Conservation (phyloP, 2,329 filamentous ascomycete genomes). For the Fusarium algeriense region DNA sequence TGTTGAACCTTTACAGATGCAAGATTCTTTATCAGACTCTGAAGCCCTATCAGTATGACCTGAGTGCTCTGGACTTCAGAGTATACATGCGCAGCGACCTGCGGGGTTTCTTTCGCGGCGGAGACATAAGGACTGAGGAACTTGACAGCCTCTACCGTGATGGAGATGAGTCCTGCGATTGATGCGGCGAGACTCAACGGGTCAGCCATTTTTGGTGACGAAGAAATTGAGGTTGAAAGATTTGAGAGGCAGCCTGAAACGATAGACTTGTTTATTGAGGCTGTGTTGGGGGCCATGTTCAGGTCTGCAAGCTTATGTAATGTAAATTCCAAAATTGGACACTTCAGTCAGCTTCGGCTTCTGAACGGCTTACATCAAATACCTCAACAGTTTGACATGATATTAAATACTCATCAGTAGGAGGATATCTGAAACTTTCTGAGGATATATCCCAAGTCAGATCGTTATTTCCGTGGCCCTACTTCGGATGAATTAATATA, state of each 20-base stretch:
- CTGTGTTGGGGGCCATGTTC: not conserved
- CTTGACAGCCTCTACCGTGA: not conserved
- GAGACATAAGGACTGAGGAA: conserved; percentile 22
- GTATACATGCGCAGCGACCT: conserved; percentile 13
- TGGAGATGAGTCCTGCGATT: conserved; percentile 10
- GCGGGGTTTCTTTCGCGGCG: conserved; percentile 25
- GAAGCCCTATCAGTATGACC: conserved; percentile 8
- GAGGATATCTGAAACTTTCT: no score
- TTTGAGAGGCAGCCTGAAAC: not conserved
- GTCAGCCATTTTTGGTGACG: not conserved
- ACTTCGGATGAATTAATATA: no score
- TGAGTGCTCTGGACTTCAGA: conserved; percentile 23
- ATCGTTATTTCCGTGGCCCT: no score
- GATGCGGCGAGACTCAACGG: conserved; percentile 26
- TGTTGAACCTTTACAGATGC: rapidly evolving
- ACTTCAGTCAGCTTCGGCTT: no score
- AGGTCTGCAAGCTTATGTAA: not conserved
- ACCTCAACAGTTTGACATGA: no score
- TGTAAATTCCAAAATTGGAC: no score
- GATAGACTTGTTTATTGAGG: not conserved
- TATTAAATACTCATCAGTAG: no score
- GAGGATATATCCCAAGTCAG: no score
- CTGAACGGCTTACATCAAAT: no score
- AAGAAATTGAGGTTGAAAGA: rapidly evolving
- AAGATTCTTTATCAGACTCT: not conserved